These are phyloP conservation scores for Chlamydomonas sp. DNA, from an alignment of 139 green algal species.

Conservation along the genomic window DNA sequence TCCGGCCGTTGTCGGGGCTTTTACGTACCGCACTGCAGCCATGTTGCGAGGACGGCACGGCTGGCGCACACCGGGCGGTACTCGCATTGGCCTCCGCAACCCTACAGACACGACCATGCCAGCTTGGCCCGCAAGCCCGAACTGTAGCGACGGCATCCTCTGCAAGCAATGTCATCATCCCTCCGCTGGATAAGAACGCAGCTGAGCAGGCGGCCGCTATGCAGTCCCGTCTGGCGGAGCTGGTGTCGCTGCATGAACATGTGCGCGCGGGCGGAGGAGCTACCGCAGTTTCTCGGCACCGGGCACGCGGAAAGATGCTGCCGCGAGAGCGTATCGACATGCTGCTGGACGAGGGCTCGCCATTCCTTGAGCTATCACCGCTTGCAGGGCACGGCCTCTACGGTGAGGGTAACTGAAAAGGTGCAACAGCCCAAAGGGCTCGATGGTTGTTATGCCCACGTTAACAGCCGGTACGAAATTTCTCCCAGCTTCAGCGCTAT, in stretches of 20 bases:
- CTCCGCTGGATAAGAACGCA: slow-evolving; percentile 2
- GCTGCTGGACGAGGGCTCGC: slow-evolving; percentile 82
- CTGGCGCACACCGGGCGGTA: no score
- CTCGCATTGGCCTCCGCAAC: no score
- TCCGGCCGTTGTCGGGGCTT: no score
- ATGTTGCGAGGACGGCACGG: no score
- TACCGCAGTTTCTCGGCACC: slow-evolving; percentile 72
- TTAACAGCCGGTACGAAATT: no score
- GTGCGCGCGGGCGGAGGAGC: slow-evolving; percentile 56
- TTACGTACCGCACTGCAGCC: no score
- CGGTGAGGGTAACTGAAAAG: slow-evolving; percentile 48
- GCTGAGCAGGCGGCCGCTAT: slow-evolving; percentile 8
- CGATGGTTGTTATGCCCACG: no score
- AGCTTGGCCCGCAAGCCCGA: not conserved
- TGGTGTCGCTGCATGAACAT: slow-evolving; percentile 12
- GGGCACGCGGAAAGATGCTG: slow-evolving; percentile 69
- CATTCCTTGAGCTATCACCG: slow-evolving; percentile 89
- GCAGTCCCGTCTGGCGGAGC: slow-evolving; percentile 8
- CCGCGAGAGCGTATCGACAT: slow-evolving; percentile 76
- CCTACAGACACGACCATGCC: not conserved
- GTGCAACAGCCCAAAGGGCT: no score
- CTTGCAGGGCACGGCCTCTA: slow-evolving; percentile 87
- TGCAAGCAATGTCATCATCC: slow-evolving; percentile 19
- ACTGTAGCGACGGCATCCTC: not conserved
- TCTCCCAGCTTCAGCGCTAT: no score